Evolutionary conservation across 257 asterid species (phyloP).

Genomic region (Capsicum pubescens): DNA sequence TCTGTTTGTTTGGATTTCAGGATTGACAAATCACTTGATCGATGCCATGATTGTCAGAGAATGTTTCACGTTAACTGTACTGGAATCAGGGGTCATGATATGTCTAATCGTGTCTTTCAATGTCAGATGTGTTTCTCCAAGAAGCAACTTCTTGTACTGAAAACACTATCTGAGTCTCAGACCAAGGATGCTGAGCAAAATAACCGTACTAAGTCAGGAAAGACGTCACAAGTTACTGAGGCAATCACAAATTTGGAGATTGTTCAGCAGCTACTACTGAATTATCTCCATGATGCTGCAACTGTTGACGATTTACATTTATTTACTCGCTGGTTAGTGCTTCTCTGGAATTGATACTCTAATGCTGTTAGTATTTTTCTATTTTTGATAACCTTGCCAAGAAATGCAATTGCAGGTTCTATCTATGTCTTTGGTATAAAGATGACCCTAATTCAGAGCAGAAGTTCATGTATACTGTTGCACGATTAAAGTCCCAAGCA

Average conservation of each 20-base stretch:
- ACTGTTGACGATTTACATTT: slow-evolving; percentile 71
- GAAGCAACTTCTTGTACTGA: slow-evolving; percentile 75
- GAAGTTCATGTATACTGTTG: slow-evolving; percentile 61
- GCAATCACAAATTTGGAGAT: slow-evolving; percentile 67
- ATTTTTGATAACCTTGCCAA: slow-evolving; percentile 29
- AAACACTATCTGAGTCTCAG: slow-evolving; percentile 62
- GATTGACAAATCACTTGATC: slow-evolving; percentile 56
- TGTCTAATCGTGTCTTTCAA: slow-evolving; percentile 53
- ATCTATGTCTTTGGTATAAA: slow-evolving; percentile 96
- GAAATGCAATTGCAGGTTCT: slow-evolving; percentile 73
- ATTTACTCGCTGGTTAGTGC: slow-evolving; percentile 81
- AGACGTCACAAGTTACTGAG: slow-evolving; percentile 54
- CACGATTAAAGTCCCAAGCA: slow-evolving; percentile 79
- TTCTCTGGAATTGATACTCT: slow-evolving; percentile 27
- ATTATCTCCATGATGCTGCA: slow-evolving; percentile 83
- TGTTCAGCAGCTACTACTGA: slow-evolving; percentile 92
- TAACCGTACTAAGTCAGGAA: slow-evolving; percentile 45
- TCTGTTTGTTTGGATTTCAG: slow-evolving; percentile 72
- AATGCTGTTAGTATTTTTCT: slow-evolving; percentile 30
- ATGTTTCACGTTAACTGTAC: slow-evolving; percentile 82
- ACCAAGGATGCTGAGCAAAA: slow-evolving; percentile 57
- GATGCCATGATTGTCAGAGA: slow-evolving; percentile 82
- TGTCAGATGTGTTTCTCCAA: slow-evolving; percentile 80
- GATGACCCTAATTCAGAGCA: slow-evolving; percentile 84
- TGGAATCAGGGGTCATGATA: slow-evolving; percentile 70